A percentile compares a stretch with the other conserved stretches of the same genome.
These are phyloP conservation scores for Eudorina sp. DNA, from an alignment of 139 green algal species.

Conservation along the genomic window DNA sequence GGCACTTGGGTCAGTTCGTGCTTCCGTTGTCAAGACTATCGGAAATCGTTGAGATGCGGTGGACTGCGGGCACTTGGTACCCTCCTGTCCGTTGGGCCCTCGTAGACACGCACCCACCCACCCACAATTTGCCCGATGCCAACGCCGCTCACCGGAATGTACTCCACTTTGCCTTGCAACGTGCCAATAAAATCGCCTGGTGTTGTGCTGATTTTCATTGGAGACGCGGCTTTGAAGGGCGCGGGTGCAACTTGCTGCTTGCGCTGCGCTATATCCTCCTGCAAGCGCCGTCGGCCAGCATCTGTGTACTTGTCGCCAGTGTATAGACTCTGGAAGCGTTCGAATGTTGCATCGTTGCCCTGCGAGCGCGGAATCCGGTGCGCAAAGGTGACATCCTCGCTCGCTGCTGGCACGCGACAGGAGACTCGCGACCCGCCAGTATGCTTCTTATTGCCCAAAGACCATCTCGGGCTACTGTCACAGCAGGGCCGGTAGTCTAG, in stretches of 20 bases:
- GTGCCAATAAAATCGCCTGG: constrained; percentile 70
- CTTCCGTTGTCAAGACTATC: too few relatives aligned
- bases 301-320: constrained; percentile 69
- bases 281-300: constrained; percentile 49
- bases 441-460: too few relatives aligned
- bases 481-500: too few relatives aligned
- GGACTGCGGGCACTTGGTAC: too few relatives aligned
- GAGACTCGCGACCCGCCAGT: too few relatives aligned
- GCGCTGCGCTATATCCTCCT: constrained; percentile 48
- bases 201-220: constrained; percentile 72
- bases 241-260: constrained; percentile 61
- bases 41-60: too few relatives aligned
- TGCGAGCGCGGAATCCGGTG: neutral
- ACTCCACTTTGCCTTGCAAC: constrained; percentile 60
- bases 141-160: constrained; percentile 58
- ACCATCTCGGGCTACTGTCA: too few relatives aligned
- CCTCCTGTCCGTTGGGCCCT: too few relatives aligned
- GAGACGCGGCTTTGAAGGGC: constrained; percentile 69
- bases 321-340: constrained; percentile 69
- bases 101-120: too few relatives aligned
- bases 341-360: constrained; percentile 77
- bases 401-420: too few relatives aligned
- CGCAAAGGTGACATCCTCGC: too few relatives aligned
- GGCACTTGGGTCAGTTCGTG: too few relatives aligned
- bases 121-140: neutral